Conservation (phyloP, 305 asterid genomes). For the Plantago lanceolata region DNA sequence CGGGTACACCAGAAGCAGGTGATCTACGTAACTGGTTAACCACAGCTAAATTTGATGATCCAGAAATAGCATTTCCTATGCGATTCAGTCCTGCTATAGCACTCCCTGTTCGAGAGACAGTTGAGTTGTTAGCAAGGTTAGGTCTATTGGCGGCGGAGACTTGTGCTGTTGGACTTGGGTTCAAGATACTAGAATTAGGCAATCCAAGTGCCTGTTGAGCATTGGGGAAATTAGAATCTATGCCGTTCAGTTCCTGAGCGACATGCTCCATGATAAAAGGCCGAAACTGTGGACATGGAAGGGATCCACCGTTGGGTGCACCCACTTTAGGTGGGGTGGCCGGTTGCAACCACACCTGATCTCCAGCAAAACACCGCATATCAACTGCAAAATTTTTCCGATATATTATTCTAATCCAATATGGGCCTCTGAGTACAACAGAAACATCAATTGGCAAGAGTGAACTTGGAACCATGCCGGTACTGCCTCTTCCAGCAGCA, state of each 20-base stretch:
- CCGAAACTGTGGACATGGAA: constrained; percentile 98
- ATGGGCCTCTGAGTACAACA: constrained; percentile 96
- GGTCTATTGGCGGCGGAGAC: constrained; percentile 56
- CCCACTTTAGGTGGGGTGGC: constrained; percentile 99
- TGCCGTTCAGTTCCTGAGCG: constrained; percentile 95
- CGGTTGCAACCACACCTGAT: constrained; percentile 99
- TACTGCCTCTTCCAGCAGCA: constrained; percentile 92
- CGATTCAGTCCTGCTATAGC: constrained; percentile 66
- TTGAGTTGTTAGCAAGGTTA: constrained; percentile 47
- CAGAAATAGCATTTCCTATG: constrained; percentile 63
- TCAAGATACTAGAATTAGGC: constrained; percentile 48
- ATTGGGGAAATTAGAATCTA: constrained; percentile 77
- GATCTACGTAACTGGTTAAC: constrained; percentile 62
- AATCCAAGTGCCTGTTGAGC: constrained; percentile 73
- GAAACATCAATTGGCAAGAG: constrained; percentile 97
- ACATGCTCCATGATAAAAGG: constrained; percentile 99
- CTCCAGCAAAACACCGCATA: constrained; percentile 99
- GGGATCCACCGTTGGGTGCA: constrained; percentile 81
- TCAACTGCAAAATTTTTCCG: constrained; percentile 95
- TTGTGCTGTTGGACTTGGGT: constrained; percentile 50
- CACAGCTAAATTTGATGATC: constrained; percentile 46
- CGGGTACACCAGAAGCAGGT: constrained; percentile 88
- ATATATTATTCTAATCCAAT: constrained; percentile 94
- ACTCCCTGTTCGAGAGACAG: constrained; percentile 65
- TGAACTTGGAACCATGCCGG: constrained; percentile 99